Evolutionary conservation across 1,284 basidiomycete species (phyloP), one percentile per base, ranked within the genome.

Genomic region (Cryptococcus sp.): DNA sequence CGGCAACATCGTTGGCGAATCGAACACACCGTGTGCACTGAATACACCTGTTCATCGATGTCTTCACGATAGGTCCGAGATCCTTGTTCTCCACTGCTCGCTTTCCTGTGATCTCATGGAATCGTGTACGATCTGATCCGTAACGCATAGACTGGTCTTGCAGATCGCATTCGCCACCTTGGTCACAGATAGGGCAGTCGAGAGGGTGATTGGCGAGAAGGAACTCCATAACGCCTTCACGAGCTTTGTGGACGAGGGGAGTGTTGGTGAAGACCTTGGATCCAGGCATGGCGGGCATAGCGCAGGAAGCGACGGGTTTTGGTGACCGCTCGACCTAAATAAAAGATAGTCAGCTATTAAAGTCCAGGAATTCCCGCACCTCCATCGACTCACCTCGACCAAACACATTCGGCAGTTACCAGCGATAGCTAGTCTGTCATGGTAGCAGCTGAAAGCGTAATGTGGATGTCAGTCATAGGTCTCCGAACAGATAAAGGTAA

Each of bases 61-160:
- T 98, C 70, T 99, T 99, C 78, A 99, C 93, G 50, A 99, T 85
- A 13, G 96, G 96, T 6, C 96, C 96, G 38, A 99, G 85, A 75
- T 99, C 89, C 84, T 99, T 99, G 85, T 99, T 91, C 81, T 98
- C 95, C 19, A 96, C 91, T 1, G 96, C 95, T 61, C 95, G 91
- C 82, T 99, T 99, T 70, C 95, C 96, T 3, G 90, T 87, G 62
- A 96, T 91, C 82, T 99, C 95, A 82, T 98, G 94, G 86, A 97
- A 98, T 50, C 96, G 88, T 5, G 91, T 89, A 62, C 96, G 89
- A 82, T 99, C 95, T 13, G 93, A 90, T 49, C 95, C 95, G 76
- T 99, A 99, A 57, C 95, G 90, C 94, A 99, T 98, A 25, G 94
- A 95, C 81, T 99, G 96, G 81, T 99, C 95, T 83, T 99, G 95